phyloP scores from a whole-genome alignment of 1,139 yeast genomes.

The Sugiyamaella neomexicana region DNA sequence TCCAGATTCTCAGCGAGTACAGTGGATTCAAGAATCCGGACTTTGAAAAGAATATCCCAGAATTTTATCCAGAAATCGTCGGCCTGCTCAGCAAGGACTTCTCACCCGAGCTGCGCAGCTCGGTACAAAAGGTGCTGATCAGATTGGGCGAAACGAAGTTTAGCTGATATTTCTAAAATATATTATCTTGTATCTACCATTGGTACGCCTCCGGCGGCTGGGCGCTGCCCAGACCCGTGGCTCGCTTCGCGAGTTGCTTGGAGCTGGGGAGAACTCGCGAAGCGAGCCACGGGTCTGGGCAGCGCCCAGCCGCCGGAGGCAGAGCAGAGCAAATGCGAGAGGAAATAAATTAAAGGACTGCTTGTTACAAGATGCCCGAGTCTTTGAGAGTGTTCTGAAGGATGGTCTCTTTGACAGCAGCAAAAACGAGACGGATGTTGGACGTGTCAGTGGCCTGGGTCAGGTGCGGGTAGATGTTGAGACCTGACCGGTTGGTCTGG shows the following conservation, averaged over 20 bases:
- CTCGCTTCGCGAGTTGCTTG: conserved; percentile 3
- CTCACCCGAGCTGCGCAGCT: conserved; percentile 65
- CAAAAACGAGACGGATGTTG: conserved; percentile 83
- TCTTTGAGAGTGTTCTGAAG: conserved; percentile 81
- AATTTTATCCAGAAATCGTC: conserved; percentile 66
- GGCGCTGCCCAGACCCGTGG: background rate
- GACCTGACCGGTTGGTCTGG: conserved; percentile 77
- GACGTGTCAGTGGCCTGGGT: conserved; percentile 95
- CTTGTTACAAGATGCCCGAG: conserved; percentile 62
- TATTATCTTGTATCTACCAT: background rate
- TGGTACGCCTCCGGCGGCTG: background rate
- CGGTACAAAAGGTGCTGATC: conserved; percentile 63
- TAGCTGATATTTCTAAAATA: background rate
- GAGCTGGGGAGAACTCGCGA: too few species aligned
- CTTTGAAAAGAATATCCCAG: conserved; percentile 62
- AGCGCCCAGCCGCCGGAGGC: conserved; percentile 12
- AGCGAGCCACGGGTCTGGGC: conserved; percentile 6
- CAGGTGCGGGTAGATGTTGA: conserved; percentile 83
- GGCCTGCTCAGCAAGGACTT: conserved; percentile 67
- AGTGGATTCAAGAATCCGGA: conserved; percentile 75
- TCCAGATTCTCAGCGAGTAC: conserved; percentile 81
- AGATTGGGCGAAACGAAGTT: conserved; percentile 60
- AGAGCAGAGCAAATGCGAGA: background rate
- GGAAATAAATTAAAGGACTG: conserved; percentile 1
- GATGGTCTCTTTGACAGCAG: conserved; percentile 87